phyloP scores from a whole-genome alignment of 768 basidiomycete species.

The Kwoniella bestiolae region DNA sequence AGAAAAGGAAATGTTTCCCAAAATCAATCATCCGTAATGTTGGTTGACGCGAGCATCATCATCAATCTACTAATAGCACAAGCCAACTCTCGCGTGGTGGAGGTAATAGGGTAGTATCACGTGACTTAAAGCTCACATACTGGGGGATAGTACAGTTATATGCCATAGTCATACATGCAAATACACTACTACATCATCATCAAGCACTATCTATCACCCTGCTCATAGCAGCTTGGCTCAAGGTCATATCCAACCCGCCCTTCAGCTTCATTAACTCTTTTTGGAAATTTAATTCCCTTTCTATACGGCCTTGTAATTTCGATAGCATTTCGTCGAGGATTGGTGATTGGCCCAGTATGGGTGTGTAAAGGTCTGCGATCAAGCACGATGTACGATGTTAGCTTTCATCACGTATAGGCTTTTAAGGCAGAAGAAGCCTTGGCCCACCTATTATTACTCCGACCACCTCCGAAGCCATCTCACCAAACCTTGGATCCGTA shows the following conservation, averaged over 20 bases:
- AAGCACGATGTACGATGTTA: background rate
- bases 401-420: too few relatives aligned
- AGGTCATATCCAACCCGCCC: constrained; percentile 88
- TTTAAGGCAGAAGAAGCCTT: too few relatives aligned
- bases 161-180: background rate
- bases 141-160: background rate
- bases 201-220: constrained; percentile 24
- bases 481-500: constrained; percentile 89
- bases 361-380: constrained; percentile 79
- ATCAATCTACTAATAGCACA: too few relatives aligned
- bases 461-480: constrained; percentile 79
- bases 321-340: constrained; percentile 84
- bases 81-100: constrained; percentile 24
- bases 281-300: constrained; percentile 84
- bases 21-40: too few relatives aligned
- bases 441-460: constrained; percentile 82
- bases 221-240: constrained; percentile 51
- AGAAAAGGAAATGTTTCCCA: too few relatives aligned
- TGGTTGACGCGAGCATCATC: too few relatives aligned
- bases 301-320: constrained; percentile 79
- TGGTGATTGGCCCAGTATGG: constrained; percentile 91
- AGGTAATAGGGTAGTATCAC: constrained; percentile 2
- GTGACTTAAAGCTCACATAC: background rate
- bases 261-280: constrained; percentile 77
- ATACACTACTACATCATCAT: background rate